Percentiles rank a stretch among this genome's conserved stretches.
These are phyloP conservation scores for Podila minutissima DNA, from an alignment of 192 early-diverging fungal species.

Conservation along the genomic window DNA sequence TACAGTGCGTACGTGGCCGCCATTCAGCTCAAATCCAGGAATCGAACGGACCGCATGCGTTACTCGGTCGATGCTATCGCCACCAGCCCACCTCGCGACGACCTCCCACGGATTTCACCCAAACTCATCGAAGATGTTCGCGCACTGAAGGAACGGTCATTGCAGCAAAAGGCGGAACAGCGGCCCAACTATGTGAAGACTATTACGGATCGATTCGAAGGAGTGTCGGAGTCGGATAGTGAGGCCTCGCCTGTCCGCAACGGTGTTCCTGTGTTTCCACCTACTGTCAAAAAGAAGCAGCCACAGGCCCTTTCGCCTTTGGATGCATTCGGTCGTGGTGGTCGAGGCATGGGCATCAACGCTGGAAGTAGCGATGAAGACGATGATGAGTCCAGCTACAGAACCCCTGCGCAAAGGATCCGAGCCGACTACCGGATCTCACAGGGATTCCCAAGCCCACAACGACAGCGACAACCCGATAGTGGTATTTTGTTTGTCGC, in stretches of 20 bases:
- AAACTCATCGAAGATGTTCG: constrained; percentile 8
- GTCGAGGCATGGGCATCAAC: not conserved
- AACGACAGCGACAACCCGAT: constrained; percentile 12
- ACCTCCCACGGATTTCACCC: not conserved
- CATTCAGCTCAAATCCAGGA: constrained; percentile 28
- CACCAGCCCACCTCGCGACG: not conserved
- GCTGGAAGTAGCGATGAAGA: constrained; percentile 13
- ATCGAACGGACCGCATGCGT: constrained; percentile 10
- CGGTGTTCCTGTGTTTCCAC: no score
- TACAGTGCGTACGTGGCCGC: constrained; percentile 38
- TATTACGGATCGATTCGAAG: not conserved
- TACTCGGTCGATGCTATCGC: constrained; percentile 2
- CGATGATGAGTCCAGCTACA: not conserved
- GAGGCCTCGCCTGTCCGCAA: no score
- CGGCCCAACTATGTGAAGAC: constrained; percentile 5
- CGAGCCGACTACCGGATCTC: not conserved
- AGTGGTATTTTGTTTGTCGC: constrained; percentile 46
- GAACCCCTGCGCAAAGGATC: not conserved
- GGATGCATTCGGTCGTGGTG: not conserved
- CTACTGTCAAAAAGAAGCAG: no score
- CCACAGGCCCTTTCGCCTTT: not conserved
- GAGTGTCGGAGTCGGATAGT: not conserved
- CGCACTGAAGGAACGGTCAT: constrained; percentile 3
- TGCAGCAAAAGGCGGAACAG: constrained; percentile 5
- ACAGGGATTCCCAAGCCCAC: not conserved